A percentile compares a stretch with the other conserved stretches of the same genome.
Conservation (phyloP, 768 basidiomycete species). For the Trametes maxima region DNA sequence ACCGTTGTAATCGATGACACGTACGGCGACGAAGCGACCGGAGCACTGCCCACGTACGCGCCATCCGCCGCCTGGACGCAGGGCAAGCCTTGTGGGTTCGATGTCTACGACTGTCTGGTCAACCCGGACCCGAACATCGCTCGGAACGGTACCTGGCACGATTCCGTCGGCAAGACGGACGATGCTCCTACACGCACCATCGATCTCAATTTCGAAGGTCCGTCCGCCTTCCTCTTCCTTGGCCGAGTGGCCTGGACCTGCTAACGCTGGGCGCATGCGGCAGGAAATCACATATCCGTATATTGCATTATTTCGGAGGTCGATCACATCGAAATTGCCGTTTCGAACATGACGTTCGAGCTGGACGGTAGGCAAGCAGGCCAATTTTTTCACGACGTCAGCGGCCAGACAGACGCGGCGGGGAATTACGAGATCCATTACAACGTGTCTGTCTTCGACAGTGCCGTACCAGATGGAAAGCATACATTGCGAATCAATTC, state of each 20-base stretch:
- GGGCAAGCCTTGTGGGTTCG: constrained; percentile 3
- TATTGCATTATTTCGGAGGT: constrained; percentile 11
- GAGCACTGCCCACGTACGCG: constrained; percentile 2
- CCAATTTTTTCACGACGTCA: constrained; percentile 8
- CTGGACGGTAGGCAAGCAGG: constrained; percentile 9
- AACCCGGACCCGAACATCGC: constrained; percentile 10
- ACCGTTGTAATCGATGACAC: constrained; percentile 12
- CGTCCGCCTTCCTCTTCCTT: neutral
- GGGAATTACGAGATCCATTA: constrained; percentile 1
- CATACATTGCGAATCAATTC: constrained; percentile 15
- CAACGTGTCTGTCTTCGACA: constrained; percentile 9
- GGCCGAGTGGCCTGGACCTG: neutral
- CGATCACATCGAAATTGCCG: constrained; percentile 8
- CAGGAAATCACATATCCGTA: constrained; percentile 7
- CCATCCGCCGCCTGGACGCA: constrained; percentile 2
- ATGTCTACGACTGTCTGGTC: constrained; percentile 1
- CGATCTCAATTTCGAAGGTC: constrained; percentile 14
- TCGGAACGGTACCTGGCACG: constrained; percentile 13
- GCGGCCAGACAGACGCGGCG: neutral
- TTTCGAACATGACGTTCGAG: constrained; percentile 15
- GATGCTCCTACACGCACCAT: constrained; percentile 8
- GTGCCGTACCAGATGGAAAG: neutral
- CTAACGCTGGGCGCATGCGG: neutral
- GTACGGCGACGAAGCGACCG: constrained; percentile 6
- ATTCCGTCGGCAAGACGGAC: constrained; percentile 2